phyloP scores from a whole-genome alignment of 139 green algal species.

The Chlorokybus atmophyticus region DNA sequence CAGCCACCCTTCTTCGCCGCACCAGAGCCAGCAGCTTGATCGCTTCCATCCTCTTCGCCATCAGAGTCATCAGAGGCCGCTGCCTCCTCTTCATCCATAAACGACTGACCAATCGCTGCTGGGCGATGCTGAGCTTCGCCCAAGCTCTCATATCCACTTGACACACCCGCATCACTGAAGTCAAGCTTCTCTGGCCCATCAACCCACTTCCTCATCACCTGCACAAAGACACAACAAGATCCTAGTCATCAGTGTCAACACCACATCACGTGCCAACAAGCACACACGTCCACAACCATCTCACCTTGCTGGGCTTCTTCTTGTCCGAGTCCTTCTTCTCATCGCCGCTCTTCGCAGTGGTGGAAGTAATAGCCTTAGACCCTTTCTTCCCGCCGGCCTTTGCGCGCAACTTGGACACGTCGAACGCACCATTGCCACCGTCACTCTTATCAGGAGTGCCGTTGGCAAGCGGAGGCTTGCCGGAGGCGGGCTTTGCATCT shows the following conservation, averaged over 20 bases:
- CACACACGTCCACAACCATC: too few species aligned
- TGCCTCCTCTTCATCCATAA: slow-evolving; percentile 33
- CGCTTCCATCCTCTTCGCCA: slow-evolving; percentile 14
- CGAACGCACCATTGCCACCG: slow-evolving; percentile 15
- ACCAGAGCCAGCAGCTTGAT: slow-evolving; percentile 6
- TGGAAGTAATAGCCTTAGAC: not conserved
- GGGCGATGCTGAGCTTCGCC: slow-evolving; percentile 1
- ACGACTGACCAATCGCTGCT: slow-evolving; percentile 11
- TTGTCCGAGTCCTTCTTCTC: slow-evolving; percentile 4
- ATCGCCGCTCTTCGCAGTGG: not conserved
- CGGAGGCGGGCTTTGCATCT: slow-evolving; percentile 8
- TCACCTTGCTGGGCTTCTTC: too few species aligned
- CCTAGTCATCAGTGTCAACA: too few species aligned
- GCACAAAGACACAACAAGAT: too few species aligned
- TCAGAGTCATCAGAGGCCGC: slow-evolving; percentile 10
- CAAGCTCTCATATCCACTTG: slow-evolving; percentile 2
- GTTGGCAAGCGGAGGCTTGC: slow-evolving; percentile 1
- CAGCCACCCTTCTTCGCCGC: slow-evolving; percentile 9
- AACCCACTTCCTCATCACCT: slow-evolving; percentile 20
- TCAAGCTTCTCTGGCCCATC: slow-evolving; percentile 19
- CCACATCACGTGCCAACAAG: too few species aligned
- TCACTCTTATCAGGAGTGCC: not conserved
- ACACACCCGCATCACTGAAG: slow-evolving; percentile 14
- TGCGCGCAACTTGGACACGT: slow-evolving; percentile 36
- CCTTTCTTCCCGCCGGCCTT: not conserved